phyloP scores from a whole-genome alignment of 2,329 filamentous ascomycete genomes.

The Knufia fluminis region DNA sequence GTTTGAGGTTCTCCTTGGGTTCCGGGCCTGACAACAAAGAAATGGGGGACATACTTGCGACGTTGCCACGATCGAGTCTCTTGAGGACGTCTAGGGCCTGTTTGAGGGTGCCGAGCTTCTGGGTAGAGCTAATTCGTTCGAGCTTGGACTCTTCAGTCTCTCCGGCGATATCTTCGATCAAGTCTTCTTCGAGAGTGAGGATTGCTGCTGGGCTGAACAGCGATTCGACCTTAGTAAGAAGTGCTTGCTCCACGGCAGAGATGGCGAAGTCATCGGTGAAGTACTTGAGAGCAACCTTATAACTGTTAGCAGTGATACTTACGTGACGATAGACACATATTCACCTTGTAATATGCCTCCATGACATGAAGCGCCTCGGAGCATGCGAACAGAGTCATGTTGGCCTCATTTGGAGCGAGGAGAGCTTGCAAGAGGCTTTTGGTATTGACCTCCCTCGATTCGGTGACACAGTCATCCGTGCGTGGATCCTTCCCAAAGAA shows the following conservation, averaged over 20 bases:
- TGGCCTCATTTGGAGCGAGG: constrained; percentile 20
- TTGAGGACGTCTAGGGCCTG: constrained; percentile 28
- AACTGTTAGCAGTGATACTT: not conserved
- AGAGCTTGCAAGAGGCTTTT: constrained; percentile 5
- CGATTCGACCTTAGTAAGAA: constrained; percentile 33
- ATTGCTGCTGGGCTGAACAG: constrained; percentile 36
- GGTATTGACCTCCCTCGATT: not conserved
- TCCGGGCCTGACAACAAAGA: not conserved
- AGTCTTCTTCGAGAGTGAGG: constrained; percentile 26
- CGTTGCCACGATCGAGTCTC: constrained; percentile 7
- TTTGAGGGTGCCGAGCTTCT: constrained; percentile 14
- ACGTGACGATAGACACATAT: not conserved
- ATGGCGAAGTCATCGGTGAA: constrained; percentile 43
- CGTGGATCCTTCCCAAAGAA: constrained; percentile 5
- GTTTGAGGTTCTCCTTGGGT: too few relatives aligned
- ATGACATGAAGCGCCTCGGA: constrained; percentile 33
- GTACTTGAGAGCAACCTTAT: constrained; percentile 35
- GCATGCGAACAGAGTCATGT: constrained; percentile 32
- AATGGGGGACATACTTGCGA: not conserved
- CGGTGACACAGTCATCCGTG: not conserved
- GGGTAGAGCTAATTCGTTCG: constrained; percentile 10
- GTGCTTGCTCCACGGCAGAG: constrained; percentile 42
- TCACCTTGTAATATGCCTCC: constrained; percentile 35
- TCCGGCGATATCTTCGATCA: constrained; percentile 31
- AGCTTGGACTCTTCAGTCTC: constrained; percentile 13